Evolutionary conservation across 768 basidiomycete species (phyloP).

Genomic region (Hypsizygus marmoreus): DNA sequence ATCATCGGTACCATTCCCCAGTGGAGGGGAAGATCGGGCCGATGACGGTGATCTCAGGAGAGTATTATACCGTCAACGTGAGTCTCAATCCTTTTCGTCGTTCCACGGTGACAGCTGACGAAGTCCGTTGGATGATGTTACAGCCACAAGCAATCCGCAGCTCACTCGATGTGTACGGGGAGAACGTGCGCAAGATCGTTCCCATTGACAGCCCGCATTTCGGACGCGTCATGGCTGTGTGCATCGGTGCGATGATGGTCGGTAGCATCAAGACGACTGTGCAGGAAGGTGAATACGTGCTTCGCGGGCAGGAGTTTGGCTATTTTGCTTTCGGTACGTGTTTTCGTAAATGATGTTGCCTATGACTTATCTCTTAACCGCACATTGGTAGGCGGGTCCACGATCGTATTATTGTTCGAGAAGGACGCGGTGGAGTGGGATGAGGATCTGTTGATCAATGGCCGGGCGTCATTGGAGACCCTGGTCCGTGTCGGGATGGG

Average conservation of each 20-base stretch:
- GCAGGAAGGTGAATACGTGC: conserved; percentile 78
- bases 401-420: conserved; percentile 89
- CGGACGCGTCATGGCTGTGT: conserved; percentile 90
- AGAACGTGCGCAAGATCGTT: conserved; percentile 91
- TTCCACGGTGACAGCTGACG: background rate
- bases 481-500: conserved; percentile 88
- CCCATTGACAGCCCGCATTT: conserved; percentile 90
- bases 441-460: conserved; percentile 84
- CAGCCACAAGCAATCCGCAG: conserved; percentile 94
- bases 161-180: conserved; percentile 88
- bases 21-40: conserved; percentile 83
- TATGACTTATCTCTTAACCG: conserved; percentile 1
- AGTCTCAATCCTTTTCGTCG: conserved; percentile 22
- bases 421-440: conserved; percentile 88
- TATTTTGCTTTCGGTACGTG: conserved; percentile 91
- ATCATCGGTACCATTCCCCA: conserved; percentile 91
- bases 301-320: conserved; percentile 87
- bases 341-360: conserved; percentile 3
- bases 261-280: conserved; percentile 88
- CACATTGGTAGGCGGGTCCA: conserved; percentile 72
- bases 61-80: conserved; percentile 96
- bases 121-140: background rate
- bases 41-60: conserved; percentile 83
- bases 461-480: conserved; percentile 85
- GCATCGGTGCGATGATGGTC: conserved; percentile 95